Conservation (phyloP, 768 basidiomycete genomes). For the Boletus coccyginus region DNA sequence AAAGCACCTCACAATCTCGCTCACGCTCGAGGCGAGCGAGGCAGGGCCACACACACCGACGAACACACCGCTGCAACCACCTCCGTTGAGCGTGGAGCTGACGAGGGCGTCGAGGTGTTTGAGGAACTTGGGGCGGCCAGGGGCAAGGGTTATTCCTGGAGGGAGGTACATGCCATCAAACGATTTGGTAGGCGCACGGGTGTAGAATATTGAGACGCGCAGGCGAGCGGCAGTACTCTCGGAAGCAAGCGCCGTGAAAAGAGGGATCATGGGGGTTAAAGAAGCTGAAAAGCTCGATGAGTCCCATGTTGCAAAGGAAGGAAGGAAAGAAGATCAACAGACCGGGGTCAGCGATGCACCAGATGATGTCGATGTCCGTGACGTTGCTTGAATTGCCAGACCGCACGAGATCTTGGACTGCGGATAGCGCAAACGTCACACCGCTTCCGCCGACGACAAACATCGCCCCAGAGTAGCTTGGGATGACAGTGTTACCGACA, state of each 20-base stretch:
- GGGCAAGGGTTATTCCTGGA: slow-evolving; percentile 42
- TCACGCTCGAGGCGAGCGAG: slow-evolving; percentile 31
- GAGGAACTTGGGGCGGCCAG: slow-evolving; percentile 52
- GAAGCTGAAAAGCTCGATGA: slow-evolving; percentile 32
- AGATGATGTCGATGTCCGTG: slow-evolving; percentile 62
- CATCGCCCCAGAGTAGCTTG: slow-evolving; percentile 65
- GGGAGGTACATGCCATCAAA: slow-evolving; percentile 32
- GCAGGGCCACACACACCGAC: slow-evolving; percentile 43
- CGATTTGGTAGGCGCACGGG: slow-evolving; percentile 37
- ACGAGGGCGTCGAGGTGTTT: slow-evolving; percentile 47
- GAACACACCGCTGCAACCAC: slow-evolving; percentile 35
- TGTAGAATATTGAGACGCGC: slow-evolving; percentile 54
- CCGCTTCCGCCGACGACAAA: slow-evolving; percentile 76
- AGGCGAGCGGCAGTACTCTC: slow-evolving; percentile 44
- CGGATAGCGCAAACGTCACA: slow-evolving; percentile 63
- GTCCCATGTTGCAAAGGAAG: background rate
- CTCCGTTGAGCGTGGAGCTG: slow-evolving; percentile 36
- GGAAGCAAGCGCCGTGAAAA: slow-evolving; percentile 45
- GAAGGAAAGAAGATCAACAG: slow-evolving; percentile 11
- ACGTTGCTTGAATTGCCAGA: slow-evolving; percentile 49
- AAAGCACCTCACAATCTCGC: slow-evolving; percentile 33
- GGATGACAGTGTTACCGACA: slow-evolving; percentile 57
- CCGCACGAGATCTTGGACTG: slow-evolving; percentile 61
- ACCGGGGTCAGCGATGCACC: slow-evolving; percentile 62
- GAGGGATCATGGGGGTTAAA: slow-evolving; percentile 48